These are phyloP conservation scores for Pythium guiyangense DNA, from an alignment of 352 stramenopile species.

Conservation along the genomic window DNA sequence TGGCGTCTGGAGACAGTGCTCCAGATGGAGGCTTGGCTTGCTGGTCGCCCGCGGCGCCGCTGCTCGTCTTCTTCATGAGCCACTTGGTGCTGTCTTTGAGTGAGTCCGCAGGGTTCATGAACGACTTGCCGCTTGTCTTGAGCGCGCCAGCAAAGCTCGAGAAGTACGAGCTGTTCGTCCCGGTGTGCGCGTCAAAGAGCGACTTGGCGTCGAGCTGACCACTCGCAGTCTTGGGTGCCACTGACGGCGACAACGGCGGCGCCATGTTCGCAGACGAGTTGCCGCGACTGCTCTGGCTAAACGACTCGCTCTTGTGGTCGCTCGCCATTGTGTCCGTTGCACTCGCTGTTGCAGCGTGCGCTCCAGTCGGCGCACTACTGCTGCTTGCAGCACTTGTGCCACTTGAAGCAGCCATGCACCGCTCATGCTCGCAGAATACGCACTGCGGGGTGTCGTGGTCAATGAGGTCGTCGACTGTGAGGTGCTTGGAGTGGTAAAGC, in stretches of 20 bases:
- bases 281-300: neutral
- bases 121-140: constrained; percentile 64
- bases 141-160: constrained; percentile 63
- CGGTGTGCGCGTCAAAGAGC: constrained; percentile 29
- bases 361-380: too few species aligned
- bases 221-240: constrained; percentile 1
- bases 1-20: neutral
- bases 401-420: constrained; percentile 13
- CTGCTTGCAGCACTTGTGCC: neutral
- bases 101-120: constrained; percentile 46
- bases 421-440: constrained; percentile 55
- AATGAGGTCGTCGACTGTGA: constrained; percentile 61
- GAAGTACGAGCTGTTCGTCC: constrained; percentile 45
- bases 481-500: constrained; percentile 43
- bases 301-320: constrained; percentile 8
- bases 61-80: constrained; percentile 66
- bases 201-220: constrained; percentile 28
- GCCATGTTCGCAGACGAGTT: neutral
- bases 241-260: neutral
- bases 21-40: constrained; percentile 12
- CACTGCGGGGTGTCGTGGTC: constrained; percentile 69
- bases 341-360: neutral
- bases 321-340: neutral
- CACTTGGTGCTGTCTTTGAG: constrained; percentile 68
- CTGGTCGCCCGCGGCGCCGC: constrained; percentile 20